Base-by-base conservation (phyloP, 2,329 filamentous ascomycete species). In the Fusarium sacchari region DNA sequence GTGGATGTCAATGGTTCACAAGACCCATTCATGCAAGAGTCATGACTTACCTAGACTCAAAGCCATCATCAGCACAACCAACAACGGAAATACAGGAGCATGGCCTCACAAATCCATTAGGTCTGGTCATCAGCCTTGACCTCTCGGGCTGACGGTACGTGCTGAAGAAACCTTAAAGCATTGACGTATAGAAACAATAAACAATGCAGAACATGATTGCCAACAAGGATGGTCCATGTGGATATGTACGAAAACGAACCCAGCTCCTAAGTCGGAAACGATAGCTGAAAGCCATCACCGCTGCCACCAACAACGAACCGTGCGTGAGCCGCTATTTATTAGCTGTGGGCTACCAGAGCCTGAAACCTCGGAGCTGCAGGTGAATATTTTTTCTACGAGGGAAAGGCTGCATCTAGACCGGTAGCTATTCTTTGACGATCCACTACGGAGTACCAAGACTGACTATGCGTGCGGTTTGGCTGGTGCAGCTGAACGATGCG, bases 221-320 rank as follows among this genome's bases (percentile, higher is more conserved):
- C 24, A 43, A 34, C 66, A 59, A 43, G 67, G 67, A 49, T 69
- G 50, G 36, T 43, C 52, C 59, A 70, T 69, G 66, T 34, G 43
- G 28, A 68, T 43, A 58, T 30, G 42, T 17, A 42, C 65, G 53
- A 58, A 40, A 69, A 57, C 49, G 50, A 43, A 40, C 40, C 30
- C 60, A 46, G 30, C 36, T 57, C 43, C 49, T 46, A 52, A 32
- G 42, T 64, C 32, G 50, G 57, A 69, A 64, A 69, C 66, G 34
- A 61, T 67, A 52, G 49, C 43, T 44, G 36, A 56, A 56, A 56
- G 65, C 65, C 67, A 69, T 69, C 67, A 69, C 67, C 67, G 67
- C 53, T 28, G 32, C 60, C 67, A 69, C 67, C 67, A 69, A 65
- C 28, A 26, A 49, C 15, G 24, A 53, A 43, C 67, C 65, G 65